Conservation (phyloP, 257 asterid genomes). For the Penstemon barbatus region DNA sequence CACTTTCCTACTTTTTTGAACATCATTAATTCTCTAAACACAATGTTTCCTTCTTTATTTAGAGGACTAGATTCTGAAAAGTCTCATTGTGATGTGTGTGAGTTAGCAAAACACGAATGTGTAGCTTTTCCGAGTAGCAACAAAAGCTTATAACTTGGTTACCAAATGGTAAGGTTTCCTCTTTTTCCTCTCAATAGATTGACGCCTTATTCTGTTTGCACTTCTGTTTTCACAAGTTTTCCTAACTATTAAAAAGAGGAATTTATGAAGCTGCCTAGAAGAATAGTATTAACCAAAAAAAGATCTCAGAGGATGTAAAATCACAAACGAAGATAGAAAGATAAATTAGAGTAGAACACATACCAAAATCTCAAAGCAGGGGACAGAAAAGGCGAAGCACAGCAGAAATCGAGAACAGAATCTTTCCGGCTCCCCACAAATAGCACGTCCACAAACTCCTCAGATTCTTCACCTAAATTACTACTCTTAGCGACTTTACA, state of each 20-base stretch:
- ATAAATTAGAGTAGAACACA: not conserved
- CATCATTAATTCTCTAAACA: too few relatives aligned
- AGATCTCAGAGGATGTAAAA: not conserved
- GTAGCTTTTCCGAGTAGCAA: too few relatives aligned
- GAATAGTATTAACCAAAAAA: not conserved
- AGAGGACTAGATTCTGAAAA: too few relatives aligned
- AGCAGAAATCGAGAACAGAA: conserved; percentile 72
- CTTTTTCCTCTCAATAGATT: not conserved
- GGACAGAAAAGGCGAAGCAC: conserved; percentile 58
- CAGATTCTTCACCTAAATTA: conserved; percentile 37
- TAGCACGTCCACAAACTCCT: conserved; percentile 67
- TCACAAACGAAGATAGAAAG: not conserved
- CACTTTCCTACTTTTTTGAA: too few relatives aligned
- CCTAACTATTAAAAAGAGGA: not conserved
- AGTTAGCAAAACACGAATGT: too few relatives aligned
- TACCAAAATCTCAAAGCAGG: conserved; percentile 85
- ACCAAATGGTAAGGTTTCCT: not conserved
- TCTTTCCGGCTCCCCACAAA: conserved; percentile 83
- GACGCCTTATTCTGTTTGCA: too few relatives aligned
- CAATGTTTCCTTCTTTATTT: too few relatives aligned
- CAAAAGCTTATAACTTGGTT: too few relatives aligned
- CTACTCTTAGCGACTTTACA: conserved; percentile 19
- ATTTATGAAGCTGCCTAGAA: not conserved
- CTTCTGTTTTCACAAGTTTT: too few relatives aligned
- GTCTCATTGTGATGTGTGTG: too few relatives aligned